Percentiles rank a stretch among this genome's conserved stretches.
Conservation (phyloP, 106 monocot species). For the Platanthera zijinensis region DNA sequence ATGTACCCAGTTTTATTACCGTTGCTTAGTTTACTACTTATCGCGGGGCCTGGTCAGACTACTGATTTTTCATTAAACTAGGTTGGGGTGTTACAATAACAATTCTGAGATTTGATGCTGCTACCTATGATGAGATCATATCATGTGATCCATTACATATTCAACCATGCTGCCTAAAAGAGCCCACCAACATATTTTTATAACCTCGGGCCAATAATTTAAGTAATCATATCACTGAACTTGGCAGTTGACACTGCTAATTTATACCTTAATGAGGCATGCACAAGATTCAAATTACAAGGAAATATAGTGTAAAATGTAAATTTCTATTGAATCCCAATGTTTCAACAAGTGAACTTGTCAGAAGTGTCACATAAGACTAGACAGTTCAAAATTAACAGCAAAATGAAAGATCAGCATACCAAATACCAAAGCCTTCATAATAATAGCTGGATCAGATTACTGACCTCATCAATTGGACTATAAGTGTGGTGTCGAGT, state of each 20-base stretch:
- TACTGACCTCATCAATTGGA: conserved; percentile 55
- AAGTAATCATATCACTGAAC: neutral
- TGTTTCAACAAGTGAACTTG: neutral
- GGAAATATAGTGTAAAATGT: neutral
- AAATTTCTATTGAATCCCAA: neutral
- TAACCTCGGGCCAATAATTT: neutral
- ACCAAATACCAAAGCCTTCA: neutral
- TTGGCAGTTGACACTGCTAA: neutral
- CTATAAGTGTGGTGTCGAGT: conserved; percentile 59
- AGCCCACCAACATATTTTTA: neutral
- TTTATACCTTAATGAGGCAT: neutral
- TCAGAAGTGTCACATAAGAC: neutral
- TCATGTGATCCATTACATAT: neutral
- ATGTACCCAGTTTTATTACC: too few relatives aligned
- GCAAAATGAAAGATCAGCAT: neutral
- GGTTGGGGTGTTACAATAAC: too few relatives aligned
- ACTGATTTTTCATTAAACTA: too few relatives aligned
- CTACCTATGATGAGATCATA: neutral
- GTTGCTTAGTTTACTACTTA: too few relatives aligned
- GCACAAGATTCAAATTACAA: neutral
- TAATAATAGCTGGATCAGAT: neutral
- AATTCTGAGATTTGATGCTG: neutral
- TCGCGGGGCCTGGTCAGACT: too few relatives aligned
- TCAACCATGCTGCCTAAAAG: neutral
- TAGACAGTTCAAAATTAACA: neutral